A percentile compares a stretch with the other conserved stretches of the same genome.
Conservation (phyloP, 805 yeast genomes). For the Tetrapisispora phaffii region DNA sequence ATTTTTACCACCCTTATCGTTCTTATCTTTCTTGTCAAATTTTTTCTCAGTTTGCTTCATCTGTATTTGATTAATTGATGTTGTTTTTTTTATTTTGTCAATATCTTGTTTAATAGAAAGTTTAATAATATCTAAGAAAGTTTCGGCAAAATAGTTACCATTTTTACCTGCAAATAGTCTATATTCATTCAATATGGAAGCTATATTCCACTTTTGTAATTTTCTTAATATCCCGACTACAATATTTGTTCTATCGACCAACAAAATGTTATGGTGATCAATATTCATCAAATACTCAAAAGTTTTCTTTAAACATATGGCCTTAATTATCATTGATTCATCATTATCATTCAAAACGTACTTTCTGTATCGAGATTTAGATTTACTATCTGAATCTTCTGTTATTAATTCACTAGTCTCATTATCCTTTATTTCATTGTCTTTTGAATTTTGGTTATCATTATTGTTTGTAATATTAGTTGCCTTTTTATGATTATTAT, state of each 20-base stretch:
- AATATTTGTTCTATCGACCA: constrained; percentile 74
- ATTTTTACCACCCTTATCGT: neutral
- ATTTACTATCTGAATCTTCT: neutral
- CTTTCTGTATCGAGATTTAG: neutral
- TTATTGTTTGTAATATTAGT: neutral
- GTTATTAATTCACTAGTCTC: neutral
- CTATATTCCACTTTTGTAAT: constrained; percentile 80
- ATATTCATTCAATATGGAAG: constrained; percentile 78
- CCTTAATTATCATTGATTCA: constrained; percentile 71
- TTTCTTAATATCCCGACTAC: constrained; percentile 73
- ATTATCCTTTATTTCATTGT: neutral
- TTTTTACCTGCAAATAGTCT: constrained; percentile 64
- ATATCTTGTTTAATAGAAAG: constrained; percentile 27
- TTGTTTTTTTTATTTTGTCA: constrained; percentile 1
- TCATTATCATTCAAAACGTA: constrained; percentile 33
- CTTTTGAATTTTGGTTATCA: neutral
- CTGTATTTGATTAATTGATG: neutral
- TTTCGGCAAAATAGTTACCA: constrained; percentile 71
- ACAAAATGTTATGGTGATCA: constrained; percentile 53
- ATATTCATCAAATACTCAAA: constrained; percentile 55
- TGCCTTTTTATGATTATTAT: neutral
- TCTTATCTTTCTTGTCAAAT: neutral
- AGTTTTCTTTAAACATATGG: constrained; percentile 52
- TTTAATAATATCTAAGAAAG: constrained; percentile 65
- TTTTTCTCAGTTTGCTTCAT: neutral